Base-by-base conservation (phyloP, 306 rosid genomes). In the Canavalia gladiata region DNA sequence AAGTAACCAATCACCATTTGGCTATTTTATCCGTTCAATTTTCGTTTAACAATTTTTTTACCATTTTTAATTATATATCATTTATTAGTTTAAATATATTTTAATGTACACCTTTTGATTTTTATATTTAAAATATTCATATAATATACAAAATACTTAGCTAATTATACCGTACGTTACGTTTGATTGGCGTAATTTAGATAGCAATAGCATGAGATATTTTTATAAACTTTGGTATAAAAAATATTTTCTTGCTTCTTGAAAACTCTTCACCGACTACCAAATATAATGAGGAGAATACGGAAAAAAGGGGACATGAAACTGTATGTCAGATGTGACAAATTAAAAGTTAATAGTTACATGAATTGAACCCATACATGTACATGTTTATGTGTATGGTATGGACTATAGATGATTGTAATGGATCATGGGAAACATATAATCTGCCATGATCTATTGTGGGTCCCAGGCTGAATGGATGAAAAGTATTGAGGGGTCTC, bases 371-470 rank as follows among this genome's bases (percentile, higher is more conserved):
- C 69, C 71, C 13, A 43, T 56, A n/a, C 13, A 10, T 39, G 52
- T 75, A 18, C 25, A 35, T 75, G 57, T 51, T 49, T 3, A 63
- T 62, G 66, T 12, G 49, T 58, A 54, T 54, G 55, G 58, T 9
- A 60, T n/a, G 18, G 45, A 47, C 28, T 43, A 6, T 18, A 10
- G 43, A 54, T 76, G 73, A 77, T 63, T 8, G 30, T 68, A 76
- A 41, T 47, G 85, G 43, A 45, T 46, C 5, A 6, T 6, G 6
- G 81, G 72, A 66, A 54, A 57, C 39, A 30, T 7, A 13, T 45
- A 31, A 59, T 57, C 47, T 82, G 25, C 71, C 76, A 28, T 12
- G 66, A 47, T 35, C 77, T 80, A 29, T 80, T 66, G 60, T 77
- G 86, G 82, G 86, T 31, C 82, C 72, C 51, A 1, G 2, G 56